Percentiles rank a stretch among this genome's conserved stretches.
phyloP scores from a whole-genome alignment of 2,329 filamentous ascomycete genomes.

The Ceratocystis eucalypticola region DNA sequence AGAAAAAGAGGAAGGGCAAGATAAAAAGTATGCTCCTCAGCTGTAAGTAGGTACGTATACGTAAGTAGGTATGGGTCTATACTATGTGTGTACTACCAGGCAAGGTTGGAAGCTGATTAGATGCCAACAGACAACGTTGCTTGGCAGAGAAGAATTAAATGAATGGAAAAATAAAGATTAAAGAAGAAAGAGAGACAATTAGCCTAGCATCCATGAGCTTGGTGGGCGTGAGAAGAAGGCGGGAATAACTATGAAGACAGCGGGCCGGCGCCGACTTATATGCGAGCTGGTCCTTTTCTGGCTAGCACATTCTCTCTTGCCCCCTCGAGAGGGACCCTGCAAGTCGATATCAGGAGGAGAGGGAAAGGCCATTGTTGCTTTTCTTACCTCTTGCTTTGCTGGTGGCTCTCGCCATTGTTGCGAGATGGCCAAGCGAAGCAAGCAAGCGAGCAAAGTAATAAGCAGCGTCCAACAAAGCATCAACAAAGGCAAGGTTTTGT shows the following conservation, averaged over 20 bases:
- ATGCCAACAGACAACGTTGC: neutral
- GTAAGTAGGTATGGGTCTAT: neutral
- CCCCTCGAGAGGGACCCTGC: neutral
- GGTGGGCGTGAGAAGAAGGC: neutral
- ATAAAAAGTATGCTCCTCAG: neutral
- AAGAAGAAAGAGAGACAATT: neutral
- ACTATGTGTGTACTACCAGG: neutral
- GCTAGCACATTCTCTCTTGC: neutral
- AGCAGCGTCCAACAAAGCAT: neutral
- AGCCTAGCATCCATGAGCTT: neutral
- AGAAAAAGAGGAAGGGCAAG: neutral
- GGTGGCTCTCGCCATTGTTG: neutral
- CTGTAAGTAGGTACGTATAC: neutral
- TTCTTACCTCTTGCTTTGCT: neutral
- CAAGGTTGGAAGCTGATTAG: neutral
- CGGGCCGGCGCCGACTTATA: constrained; percentile 7
- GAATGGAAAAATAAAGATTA: neutral
- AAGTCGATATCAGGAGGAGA: neutral
- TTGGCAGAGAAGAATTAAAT: neutral
- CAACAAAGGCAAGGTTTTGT: neutral
- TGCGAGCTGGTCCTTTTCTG: neutral
- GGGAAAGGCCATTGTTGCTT: no score
- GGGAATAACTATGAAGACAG: constrained; percentile 6
- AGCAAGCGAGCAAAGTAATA: neutral
- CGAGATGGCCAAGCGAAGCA: neutral